Percentiles rank a stretch among this genome's conserved stretches.
phyloP scores from a whole-genome alignment of 2,329 filamentous ascomycete species.

The Diaporthe nobilis region DNA sequence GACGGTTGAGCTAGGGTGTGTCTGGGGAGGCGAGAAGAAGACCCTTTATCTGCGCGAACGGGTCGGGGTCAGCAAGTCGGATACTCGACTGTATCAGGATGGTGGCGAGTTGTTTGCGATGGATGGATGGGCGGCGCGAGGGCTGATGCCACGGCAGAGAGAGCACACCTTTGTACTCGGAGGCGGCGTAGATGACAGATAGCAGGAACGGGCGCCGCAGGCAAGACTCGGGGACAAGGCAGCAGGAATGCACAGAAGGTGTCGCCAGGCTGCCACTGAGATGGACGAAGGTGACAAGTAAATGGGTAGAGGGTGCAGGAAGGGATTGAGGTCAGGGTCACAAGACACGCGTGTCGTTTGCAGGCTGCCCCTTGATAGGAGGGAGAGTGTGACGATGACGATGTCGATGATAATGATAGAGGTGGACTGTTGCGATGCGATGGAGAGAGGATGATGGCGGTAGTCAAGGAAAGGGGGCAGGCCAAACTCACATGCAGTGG shows the following conservation, averaged over 20 bases:
- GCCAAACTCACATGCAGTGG: slow-evolving; percentile 37
- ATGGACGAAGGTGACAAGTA: slow-evolving; percentile 18
- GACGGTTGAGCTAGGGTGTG: slow-evolving; percentile 29
- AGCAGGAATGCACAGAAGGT: slow-evolving; percentile 27
- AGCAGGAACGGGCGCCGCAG: slow-evolving; percentile 33
- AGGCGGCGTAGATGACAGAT: slow-evolving; percentile 42
- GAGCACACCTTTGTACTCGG: slow-evolving; percentile 30
- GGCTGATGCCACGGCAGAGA: slow-evolving; percentile 16
- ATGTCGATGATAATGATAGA: slow-evolving; percentile 35
- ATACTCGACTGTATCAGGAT: neutral
- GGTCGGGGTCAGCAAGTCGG: slow-evolving; percentile 35
- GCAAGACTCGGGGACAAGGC: slow-evolving; percentile 39
- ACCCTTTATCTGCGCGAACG: slow-evolving; percentile 36
- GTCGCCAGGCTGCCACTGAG: slow-evolving; percentile 41
- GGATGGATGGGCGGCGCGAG: neutral
- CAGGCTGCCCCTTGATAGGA: slow-evolving; percentile 22
- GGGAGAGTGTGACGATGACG: slow-evolving; percentile 22
- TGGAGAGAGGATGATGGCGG: slow-evolving; percentile 1
- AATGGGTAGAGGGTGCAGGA: slow-evolving; percentile 15
- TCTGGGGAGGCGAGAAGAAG: slow-evolving; percentile 17
- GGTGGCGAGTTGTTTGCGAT: slow-evolving; percentile 35
- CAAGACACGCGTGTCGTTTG: slow-evolving; percentile 29
- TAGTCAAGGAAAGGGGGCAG: slow-evolving; percentile 20
- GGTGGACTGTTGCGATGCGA: slow-evolving; percentile 25
- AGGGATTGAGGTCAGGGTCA: slow-evolving; percentile 22